These are phyloP conservation scores for Phytopythium aichiense DNA, from an alignment of 352 stramenopile species.

Conservation along the genomic window DNA sequence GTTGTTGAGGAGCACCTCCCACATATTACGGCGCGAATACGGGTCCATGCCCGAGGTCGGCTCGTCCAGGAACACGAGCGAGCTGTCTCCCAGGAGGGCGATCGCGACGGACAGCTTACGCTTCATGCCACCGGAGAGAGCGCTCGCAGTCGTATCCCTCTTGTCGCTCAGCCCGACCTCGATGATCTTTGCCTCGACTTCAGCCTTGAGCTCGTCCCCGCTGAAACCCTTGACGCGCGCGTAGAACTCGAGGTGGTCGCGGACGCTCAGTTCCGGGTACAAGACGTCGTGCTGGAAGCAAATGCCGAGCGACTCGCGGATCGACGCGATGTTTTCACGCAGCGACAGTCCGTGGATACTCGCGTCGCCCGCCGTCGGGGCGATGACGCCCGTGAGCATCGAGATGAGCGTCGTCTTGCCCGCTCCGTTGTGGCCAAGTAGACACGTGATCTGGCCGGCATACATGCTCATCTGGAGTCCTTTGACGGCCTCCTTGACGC, in stretches of 20 bases:
- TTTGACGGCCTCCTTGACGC: slow-evolving; percentile 80
- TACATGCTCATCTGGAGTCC: slow-evolving; percentile 86
- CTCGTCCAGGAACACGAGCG: slow-evolving; percentile 86
- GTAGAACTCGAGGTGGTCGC: slow-evolving; percentile 72
- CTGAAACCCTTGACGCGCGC: slow-evolving; percentile 54
- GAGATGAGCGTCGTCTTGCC: slow-evolving; percentile 90
- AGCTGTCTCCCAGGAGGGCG: slow-evolving; percentile 83
- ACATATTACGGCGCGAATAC: slow-evolving; percentile 91
- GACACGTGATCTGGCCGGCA: slow-evolving; percentile 87
- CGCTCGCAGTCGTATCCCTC: slow-evolving; percentile 28
- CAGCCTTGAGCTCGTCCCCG: slow-evolving; percentile 28
- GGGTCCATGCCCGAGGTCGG: slow-evolving; percentile 95
- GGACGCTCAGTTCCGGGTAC: slow-evolving; percentile 68
- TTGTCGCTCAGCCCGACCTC: slow-evolving; percentile 67
- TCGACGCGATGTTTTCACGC: slow-evolving; percentile 60
- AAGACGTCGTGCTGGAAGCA: slow-evolving; percentile 87
- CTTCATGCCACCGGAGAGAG: slow-evolving; percentile 89
- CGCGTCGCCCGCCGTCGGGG: slow-evolving; percentile 49
- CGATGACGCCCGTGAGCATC: slow-evolving; percentile 88
- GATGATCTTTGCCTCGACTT: slow-evolving; percentile 32
- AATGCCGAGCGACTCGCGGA: slow-evolving; percentile 66
- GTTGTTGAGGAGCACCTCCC: slow-evolving; percentile 61
- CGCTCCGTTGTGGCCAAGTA: slow-evolving; percentile 92
- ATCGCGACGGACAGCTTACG: slow-evolving; percentile 90
- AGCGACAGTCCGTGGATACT: slow-evolving; percentile 73